Conservation (phyloP, 1,139 yeast species). For the Williopsis jadinii region DNA sequence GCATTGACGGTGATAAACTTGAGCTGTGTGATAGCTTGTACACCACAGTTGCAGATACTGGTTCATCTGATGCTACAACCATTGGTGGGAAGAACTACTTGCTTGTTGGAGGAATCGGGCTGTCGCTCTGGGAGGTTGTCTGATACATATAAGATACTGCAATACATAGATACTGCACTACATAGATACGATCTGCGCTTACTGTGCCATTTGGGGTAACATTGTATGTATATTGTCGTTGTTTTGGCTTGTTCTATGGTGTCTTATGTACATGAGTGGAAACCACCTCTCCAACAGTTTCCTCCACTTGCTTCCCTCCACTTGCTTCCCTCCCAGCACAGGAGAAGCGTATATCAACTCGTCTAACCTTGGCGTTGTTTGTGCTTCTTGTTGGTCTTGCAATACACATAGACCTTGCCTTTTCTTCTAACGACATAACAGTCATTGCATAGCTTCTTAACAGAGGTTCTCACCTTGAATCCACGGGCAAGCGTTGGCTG, state of each 20-base stretch:
- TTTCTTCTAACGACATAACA: slow-evolving; percentile 90
- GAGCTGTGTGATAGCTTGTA: slow-evolving; percentile 38
- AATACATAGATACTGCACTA: background rate
- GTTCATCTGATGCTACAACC: slow-evolving; percentile 45
- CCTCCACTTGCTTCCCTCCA: too few species aligned
- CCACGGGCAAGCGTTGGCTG: slow-evolving; percentile 36
- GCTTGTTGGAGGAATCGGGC: slow-evolving; percentile 67
- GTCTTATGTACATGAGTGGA: too few species aligned
- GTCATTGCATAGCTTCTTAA: slow-evolving; percentile 85
- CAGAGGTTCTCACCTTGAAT: slow-evolving; percentile 73
- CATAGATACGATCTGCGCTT: background rate
- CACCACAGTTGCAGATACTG: slow-evolving; percentile 89
- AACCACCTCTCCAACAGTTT: too few species aligned
- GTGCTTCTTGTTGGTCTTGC: slow-evolving; percentile 89
- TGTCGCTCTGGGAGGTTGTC: slow-evolving; percentile 44
- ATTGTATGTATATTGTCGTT: background rate
- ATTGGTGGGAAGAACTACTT: slow-evolving; percentile 26
- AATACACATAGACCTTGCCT: slow-evolving; percentile 88
- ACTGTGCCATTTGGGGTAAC: background rate
- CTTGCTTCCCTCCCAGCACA: too few species aligned
- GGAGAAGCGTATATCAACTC: too few species aligned
- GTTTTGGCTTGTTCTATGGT: too few species aligned
- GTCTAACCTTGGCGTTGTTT: slow-evolving; percentile 92
- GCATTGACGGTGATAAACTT: slow-evolving; percentile 27
- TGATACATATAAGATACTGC: background rate